Percentiles rank a stretch among this genome's conserved stretches.
Conservation (phyloP, 805 yeast species). For the Yarrowia sp. region DNA sequence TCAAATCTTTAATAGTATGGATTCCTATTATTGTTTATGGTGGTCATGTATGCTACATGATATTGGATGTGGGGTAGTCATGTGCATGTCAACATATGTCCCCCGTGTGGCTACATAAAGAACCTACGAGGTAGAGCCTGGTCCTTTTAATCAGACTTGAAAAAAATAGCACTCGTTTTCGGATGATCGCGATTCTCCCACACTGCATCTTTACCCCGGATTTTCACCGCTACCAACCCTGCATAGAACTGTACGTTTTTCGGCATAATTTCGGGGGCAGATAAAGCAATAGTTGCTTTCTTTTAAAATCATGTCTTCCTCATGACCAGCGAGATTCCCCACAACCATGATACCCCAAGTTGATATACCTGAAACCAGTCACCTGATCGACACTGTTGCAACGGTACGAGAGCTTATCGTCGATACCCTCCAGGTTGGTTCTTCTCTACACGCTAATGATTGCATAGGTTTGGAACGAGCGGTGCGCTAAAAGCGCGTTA, state of each 20-base stretch:
- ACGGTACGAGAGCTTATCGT: not conserved
- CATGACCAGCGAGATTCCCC: not conserved
- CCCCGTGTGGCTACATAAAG: too few relatives aligned
- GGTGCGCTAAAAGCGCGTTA: too few relatives aligned
- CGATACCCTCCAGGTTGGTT: not conserved
- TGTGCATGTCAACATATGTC: not conserved
- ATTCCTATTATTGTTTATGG: not conserved
- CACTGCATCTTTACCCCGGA: not conserved
- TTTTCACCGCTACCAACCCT: not conserved
- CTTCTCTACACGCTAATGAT: not conserved
- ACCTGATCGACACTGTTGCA: not conserved
- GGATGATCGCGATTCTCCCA: too few relatives aligned
- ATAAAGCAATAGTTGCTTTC: not conserved
- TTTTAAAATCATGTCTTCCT: not conserved
- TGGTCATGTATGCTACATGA: not conserved
- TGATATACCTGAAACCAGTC: not conserved
- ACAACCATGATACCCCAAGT: not conserved
- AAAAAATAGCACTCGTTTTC: too few relatives aligned
- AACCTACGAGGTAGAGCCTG: too few relatives aligned
- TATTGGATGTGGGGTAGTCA: slow-evolving; percentile 2
- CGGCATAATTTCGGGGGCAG: not conserved
- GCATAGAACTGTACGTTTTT: not conserved
- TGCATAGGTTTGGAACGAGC: too few relatives aligned
- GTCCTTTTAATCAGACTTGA: too few relatives aligned
- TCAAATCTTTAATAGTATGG: not conserved